phyloP scores from a whole-genome alignment of 495 filamentous ascomycete genomes.

The Hypoxylon lienhwacheense region DNA sequence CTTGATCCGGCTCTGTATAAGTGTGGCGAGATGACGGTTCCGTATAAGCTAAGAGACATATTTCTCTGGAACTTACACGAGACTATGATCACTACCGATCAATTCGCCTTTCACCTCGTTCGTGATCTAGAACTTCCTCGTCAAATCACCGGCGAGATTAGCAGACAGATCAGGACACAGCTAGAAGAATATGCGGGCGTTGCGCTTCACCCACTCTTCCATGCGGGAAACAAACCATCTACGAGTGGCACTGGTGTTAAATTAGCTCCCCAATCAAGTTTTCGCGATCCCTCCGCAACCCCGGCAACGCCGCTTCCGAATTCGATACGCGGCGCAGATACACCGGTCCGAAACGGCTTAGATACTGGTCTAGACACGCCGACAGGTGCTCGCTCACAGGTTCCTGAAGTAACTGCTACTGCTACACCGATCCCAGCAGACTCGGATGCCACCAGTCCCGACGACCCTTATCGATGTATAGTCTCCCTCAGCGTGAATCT shows the following conservation, averaged over 20 bases:
- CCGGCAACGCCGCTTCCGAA: slow-evolving; percentile 51
- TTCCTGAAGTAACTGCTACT: slow-evolving; percentile 52
- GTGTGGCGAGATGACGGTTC: slow-evolving; percentile 72
- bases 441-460: slow-evolving; percentile 70
- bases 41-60: slow-evolving; percentile 85
- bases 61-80: slow-evolving; percentile 99
- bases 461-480: slow-evolving; percentile 90
- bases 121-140: slow-evolving; percentile 93
- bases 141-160: slow-evolving; percentile 73
- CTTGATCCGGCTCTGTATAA: slow-evolving; percentile 70
- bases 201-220: slow-evolving; percentile 88
- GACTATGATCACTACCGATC: slow-evolving; percentile 88
- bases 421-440: slow-evolving; percentile 54
- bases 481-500: slow-evolving; percentile 91
- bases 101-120: slow-evolving; percentile 87
- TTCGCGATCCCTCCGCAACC: slow-evolving; percentile 44
- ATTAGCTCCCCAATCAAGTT: slow-evolving; percentile 40
- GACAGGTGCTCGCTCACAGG: slow-evolving; percentile 25
- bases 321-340: slow-evolving; percentile 49
- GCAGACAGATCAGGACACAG: slow-evolving; percentile 90
- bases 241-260: slow-evolving; percentile 20
- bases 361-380: slow-evolving; percentile 40
- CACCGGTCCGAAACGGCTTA: slow-evolving; percentile 47
- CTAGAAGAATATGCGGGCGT: slow-evolving; percentile 96
- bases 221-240: slow-evolving; percentile 50